Percentiles rank a stretch among this genome's conserved stretches.
Evolutionary conservation across 805 yeast species (phyloP).

Genomic region (Candida methanosorbosa): DNA sequence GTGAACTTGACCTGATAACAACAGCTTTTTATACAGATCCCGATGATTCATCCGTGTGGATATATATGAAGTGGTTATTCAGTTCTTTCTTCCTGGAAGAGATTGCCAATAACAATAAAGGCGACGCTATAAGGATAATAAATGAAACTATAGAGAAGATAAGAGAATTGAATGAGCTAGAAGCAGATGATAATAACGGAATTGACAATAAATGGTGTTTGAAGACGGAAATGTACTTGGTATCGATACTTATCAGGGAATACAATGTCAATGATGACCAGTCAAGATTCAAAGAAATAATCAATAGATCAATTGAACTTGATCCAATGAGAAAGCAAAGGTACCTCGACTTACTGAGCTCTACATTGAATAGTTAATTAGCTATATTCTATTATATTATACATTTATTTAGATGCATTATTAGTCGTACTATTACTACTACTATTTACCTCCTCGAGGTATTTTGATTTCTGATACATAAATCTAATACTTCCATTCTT

Average conservation of each 20-base stretch:
- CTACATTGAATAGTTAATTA: background rate
- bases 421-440: too few relatives aligned
- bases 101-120: conserved; percentile 16
- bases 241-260: conserved; percentile 20
- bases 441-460: conserved; percentile 14
- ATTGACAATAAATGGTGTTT: conserved; percentile 70
- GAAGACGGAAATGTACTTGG: conserved; percentile 43
- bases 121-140: conserved; percentile 28
- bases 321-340: conserved; percentile 64
- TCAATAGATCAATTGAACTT: conserved; percentile 36
- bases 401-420: too few relatives aligned
- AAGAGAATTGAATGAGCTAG: conserved; percentile 61
- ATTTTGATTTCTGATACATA: conserved; percentile 20
- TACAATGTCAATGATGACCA: conserved; percentile 14
- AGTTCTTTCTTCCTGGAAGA: conserved; percentile 32
- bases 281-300: conserved; percentile 26
- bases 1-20: conserved; percentile 61
- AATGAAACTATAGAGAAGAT: conserved; percentile 38
- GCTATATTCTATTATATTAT: too few relatives aligned
- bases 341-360: conserved; percentile 32
- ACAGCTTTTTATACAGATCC: conserved; percentile 91
- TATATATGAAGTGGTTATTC: conserved; percentile 75
- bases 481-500: conserved; percentile 24
- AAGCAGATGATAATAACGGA: conserved; percentile 55
- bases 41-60: conserved; percentile 91